phyloP scores from a whole-genome alignment of 2,329 filamentous ascomycete genomes.

The Emergomyces pasteurianus region DNA sequence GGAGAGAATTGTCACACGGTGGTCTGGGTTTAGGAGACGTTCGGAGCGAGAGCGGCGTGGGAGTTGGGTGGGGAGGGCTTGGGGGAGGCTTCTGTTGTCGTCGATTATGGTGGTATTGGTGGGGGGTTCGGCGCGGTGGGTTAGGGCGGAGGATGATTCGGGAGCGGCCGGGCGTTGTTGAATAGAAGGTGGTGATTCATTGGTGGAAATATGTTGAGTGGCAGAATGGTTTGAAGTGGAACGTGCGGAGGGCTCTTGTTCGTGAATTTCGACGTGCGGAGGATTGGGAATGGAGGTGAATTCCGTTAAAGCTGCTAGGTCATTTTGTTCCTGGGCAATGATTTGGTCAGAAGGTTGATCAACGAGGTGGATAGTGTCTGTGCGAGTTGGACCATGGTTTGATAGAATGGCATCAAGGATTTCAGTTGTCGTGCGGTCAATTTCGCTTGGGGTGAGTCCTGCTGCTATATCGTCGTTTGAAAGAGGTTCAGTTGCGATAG shows the following conservation, averaged over 20 bases:
- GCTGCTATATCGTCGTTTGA: constrained; percentile 9
- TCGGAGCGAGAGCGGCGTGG: constrained; percentile 9
- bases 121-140: not conserved
- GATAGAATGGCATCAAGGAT: constrained; percentile 25
- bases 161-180: not conserved
- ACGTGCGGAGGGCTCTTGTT: not conserved
- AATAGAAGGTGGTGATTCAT: not conserved
- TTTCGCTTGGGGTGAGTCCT: constrained; percentile 17
- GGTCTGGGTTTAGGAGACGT: constrained; percentile 13
- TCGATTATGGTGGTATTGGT: not conserved
- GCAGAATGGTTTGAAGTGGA: not conserved
- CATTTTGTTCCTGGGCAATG: not conserved
- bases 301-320: not conserved
- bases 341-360: not conserved
- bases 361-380: not conserved
- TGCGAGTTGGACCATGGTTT: constrained; percentile 7
- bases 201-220: not conserved
- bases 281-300: not conserved
- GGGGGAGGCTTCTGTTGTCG: constrained; percentile 5
- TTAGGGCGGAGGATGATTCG: not conserved
- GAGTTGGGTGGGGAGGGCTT: constrained; percentile 3
- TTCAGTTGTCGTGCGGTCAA: constrained; percentile 18
- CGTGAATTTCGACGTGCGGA: not conserved
- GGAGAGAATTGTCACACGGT: constrained; percentile 33
- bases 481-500: not conserved